These are phyloP conservation scores for Colletotrichum tropicicola DNA, from an alignment of 2,329 filamentous ascomycete species.

Conservation along the genomic window DNA sequence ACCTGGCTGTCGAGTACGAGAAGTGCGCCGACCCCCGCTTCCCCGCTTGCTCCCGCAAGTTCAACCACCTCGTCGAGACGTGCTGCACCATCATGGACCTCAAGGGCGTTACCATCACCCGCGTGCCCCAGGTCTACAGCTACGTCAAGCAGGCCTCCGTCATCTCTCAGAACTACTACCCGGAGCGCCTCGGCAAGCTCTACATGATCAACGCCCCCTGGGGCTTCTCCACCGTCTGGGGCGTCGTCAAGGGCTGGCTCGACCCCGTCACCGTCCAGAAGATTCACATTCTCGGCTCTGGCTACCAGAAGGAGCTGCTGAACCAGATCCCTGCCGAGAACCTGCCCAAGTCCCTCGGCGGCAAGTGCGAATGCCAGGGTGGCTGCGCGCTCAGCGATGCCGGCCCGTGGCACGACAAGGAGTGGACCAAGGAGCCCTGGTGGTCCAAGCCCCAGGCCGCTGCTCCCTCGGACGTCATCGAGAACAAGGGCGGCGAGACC, in stretches of 20 bases:
- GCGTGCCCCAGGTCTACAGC: conserved; percentile 83
- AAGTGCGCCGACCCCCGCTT: conserved; percentile 92
- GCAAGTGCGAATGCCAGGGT: conserved; percentile 80
- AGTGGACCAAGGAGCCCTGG: conserved; percentile 73
- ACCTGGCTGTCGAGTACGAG: conserved; percentile 98
- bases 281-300: conserved; percentile 86
- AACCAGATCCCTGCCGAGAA: conserved; percentile 89
- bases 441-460: conserved; percentile 63
- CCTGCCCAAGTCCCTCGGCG: conserved; percentile 86
- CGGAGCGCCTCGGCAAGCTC: conserved; percentile 92
- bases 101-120: conserved; percentile 89
- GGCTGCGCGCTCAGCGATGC: conserved; percentile 89
- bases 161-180: conserved; percentile 99
- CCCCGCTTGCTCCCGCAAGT: conserved; percentile 93
- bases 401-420: conserved; percentile 84
- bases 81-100: conserved; percentile 99
- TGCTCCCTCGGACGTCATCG: conserved; percentile 41
- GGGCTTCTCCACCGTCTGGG: conserved; percentile 90
- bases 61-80: conserved; percentile 90
- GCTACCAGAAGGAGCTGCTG: conserved; percentile 86
- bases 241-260: conserved; percentile 89
- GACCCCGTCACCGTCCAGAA: conserved; percentile 97
- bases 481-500: conserved; percentile 50
- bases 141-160: conserved; percentile 87
- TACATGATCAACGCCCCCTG: conserved; percentile 98